Evolutionary conservation across 345 rosid genomes (phyloP).

Genomic region (Physaria fendleri): DNA sequence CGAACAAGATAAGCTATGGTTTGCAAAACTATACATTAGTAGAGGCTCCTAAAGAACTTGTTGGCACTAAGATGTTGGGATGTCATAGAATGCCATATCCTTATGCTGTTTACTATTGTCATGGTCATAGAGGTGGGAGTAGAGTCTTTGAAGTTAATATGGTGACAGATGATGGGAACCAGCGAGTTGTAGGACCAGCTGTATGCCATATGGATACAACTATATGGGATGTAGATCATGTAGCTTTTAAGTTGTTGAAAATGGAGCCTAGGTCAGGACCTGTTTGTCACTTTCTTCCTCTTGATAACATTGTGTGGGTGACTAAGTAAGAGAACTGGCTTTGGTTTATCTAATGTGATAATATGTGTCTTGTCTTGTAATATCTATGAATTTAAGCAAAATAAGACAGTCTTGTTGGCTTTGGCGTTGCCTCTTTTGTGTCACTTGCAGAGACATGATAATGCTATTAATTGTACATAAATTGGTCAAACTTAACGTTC

Average conservation of each 20-base stretch:
- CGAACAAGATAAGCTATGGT: slow-evolving; percentile 8
- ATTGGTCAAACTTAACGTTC: too few species aligned
- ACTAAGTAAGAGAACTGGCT: not conserved
- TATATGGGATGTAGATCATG: slow-evolving; percentile 50
- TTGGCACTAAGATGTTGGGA: slow-evolving; percentile 33
- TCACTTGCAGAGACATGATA: slow-evolving; percentile 8
- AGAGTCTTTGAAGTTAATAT: slow-evolving; percentile 37
- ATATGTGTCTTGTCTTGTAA: slow-evolving; percentile 10
- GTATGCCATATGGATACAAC: slow-evolving; percentile 86
- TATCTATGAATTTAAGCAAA: slow-evolving; percentile 8
- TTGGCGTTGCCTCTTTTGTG: slow-evolving; percentile 12
- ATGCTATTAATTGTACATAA: not conserved
- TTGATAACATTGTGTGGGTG: slow-evolving; percentile 59
- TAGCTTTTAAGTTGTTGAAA: slow-evolving; percentile 50
- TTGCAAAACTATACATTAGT: slow-evolving; percentile 47
- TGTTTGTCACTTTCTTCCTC: slow-evolving; percentile 71
- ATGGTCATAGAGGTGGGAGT: slow-evolving; percentile 38
- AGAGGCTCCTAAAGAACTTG: slow-evolving; percentile 30
- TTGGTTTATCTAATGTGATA: slow-evolving; percentile 7
- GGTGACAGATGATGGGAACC: slow-evolving; percentile 45
- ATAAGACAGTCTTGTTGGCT: not conserved
- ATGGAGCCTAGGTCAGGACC: slow-evolving; percentile 50
- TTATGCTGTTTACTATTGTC: slow-evolving; percentile 63
- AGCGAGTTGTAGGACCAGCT: slow-evolving; percentile 40
- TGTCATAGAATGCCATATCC: slow-evolving; percentile 70